Evolutionary conservation across 2,329 filamentous ascomycete genomes (phyloP), one percentile per base, ranked within the genome.

Genomic region (Botrytis byssoidea): DNA sequence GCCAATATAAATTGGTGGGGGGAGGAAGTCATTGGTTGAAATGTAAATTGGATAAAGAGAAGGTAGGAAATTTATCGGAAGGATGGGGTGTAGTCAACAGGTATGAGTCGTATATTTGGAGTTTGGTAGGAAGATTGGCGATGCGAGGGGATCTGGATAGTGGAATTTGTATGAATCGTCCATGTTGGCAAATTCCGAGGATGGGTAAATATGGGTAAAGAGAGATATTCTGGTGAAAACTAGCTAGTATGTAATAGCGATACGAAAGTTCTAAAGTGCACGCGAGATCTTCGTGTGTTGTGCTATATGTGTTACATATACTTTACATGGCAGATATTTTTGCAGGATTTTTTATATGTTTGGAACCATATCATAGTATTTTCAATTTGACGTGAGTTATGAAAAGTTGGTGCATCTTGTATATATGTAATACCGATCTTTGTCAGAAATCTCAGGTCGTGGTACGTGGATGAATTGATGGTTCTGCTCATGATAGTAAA

Each of bases 381-480:
- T 16, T 14, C 5, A 18, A 8, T 55, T 55, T 16, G n/a, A 8
- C 12, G 3, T 16, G 5, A 25, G 12, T 55, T 16, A 7, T 55
- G 6, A 29, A n/a, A 55, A 0, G 5, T n/a, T 29, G n/a, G 25
- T 16, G 14, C 10, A 6, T n/a, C 48, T 10, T 25, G 12, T 29
- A 7, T n/a, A 14, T 29, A 16, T n/a, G n/a, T 29, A 18, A 12
- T 55, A 8, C 51, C 8, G 1, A 6, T 18, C n/a, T 57, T 57
- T 57, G 5, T 29, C 14, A 32, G 18, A n/a, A 9, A 16, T 3
- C 7, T 29, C 3, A 1, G 14, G 14, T 57, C 3, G 1, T 18
- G 9, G 9, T 18, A 3, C 3, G 7, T 57, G 51, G 1, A 16
- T 29, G 1, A 18, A 9, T 8, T 18, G 3, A 0, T 7, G 7